These are phyloP conservation scores for Turnera subulata DNA, from an alignment of 345 rosid genomes.

Conservation along the genomic window DNA sequence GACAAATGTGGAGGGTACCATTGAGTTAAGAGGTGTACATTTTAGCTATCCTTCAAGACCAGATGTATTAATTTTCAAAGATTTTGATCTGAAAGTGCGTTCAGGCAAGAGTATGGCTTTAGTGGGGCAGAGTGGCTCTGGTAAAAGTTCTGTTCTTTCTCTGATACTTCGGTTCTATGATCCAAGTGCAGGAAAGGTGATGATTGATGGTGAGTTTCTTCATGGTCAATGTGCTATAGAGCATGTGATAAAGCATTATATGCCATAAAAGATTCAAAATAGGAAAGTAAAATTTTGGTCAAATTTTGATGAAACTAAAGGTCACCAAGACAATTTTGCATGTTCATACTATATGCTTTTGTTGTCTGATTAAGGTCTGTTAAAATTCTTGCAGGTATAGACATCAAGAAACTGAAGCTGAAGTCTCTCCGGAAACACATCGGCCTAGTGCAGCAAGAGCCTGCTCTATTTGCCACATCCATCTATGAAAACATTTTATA, in stretches of 20 bases:
- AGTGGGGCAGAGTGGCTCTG: constrained; percentile 96
- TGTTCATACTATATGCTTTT: no score
- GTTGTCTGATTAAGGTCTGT: background rate
- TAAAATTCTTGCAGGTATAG: constrained; percentile 43
- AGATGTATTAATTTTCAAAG: constrained; percentile 65
- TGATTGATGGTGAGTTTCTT: constrained; percentile 70
- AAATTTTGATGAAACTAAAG: no score
- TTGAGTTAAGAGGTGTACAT: constrained; percentile 63
- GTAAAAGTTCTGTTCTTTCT: constrained; percentile 85
- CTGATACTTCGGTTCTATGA: constrained; percentile 91
- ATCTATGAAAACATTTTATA: constrained; percentile 76
- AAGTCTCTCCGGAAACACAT: constrained; percentile 69
- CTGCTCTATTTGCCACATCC: constrained; percentile 76
- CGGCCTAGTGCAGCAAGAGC: constrained; percentile 85
- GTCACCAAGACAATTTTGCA: no score
- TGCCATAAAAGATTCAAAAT: no score
- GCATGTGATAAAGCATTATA: no score
- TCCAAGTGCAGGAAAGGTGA: constrained; percentile 71
- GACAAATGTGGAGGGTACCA: constrained; percentile 56
- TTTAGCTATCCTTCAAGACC: constrained; percentile 91
- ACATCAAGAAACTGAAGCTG: constrained; percentile 52
- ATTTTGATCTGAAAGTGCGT: constrained; percentile 60
- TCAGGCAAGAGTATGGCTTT: constrained; percentile 84
- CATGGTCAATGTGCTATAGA: no score
- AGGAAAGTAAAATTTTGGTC: no score